Evolutionary conservation across 495 filamentous ascomycete species (phyloP).

Genomic region (Aspergillus cristatus): DNA sequence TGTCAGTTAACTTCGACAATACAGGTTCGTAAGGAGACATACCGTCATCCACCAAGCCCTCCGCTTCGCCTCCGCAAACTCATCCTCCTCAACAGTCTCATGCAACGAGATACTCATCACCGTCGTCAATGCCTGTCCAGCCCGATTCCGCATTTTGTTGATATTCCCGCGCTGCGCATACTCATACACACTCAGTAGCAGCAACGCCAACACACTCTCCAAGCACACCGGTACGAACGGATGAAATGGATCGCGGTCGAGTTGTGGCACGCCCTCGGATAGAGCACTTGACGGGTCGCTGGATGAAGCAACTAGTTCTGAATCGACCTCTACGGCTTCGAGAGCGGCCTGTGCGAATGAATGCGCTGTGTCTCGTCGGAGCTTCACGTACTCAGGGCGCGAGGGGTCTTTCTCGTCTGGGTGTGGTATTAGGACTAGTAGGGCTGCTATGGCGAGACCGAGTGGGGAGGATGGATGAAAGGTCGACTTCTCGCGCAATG

Average conservation of each 20-base stretch:
- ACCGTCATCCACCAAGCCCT: constrained; percentile 46
- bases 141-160: constrained; percentile 38
- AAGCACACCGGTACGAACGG: constrained; percentile 30
- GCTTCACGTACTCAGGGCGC: constrained; percentile 23
- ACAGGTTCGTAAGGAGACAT: constrained; percentile 1
- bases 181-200: constrained; percentile 41
- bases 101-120: constrained; percentile 36
- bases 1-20: background rate
- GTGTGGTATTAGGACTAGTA: constrained; percentile 37
- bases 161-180: constrained; percentile 44
- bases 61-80: constrained; percentile 32
- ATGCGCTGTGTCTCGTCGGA: constrained; percentile 37
- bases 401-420: constrained; percentile 27
- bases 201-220: constrained; percentile 37
- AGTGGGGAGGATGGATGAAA: constrained; percentile 30
- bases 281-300: constrained; percentile 29
- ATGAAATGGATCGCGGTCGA: constrained; percentile 34
- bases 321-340: constrained; percentile 36
- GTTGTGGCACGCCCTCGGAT: constrained; percentile 17
- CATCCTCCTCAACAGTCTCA: constrained; percentile 25
- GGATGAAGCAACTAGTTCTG: constrained; percentile 30
- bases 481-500: constrained; percentile 12
- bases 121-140: constrained; percentile 35
- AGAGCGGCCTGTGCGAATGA: constrained; percentile 36
- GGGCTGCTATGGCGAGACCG: constrained; percentile 36